These are phyloP conservation scores for Boletus subparvulus DNA, from an alignment of 768 basidiomycete genomes.

Conservation along the genomic window DNA sequence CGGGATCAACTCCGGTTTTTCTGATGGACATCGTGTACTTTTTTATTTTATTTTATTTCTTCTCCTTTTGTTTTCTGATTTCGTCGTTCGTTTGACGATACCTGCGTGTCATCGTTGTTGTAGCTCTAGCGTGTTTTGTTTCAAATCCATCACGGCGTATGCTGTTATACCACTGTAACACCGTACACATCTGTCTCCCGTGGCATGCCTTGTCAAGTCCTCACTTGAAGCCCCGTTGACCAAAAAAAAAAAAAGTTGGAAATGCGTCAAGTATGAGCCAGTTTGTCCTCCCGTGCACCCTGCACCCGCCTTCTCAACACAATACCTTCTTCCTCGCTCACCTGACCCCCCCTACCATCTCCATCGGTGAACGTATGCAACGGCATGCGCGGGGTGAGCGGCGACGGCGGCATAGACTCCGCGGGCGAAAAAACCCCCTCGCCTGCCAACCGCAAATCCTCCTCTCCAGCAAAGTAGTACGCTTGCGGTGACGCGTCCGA, in stretches of 20 bases:
- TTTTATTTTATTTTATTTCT: neutral
- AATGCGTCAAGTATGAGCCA: slow-evolving; percentile 5
- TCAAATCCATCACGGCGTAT: slow-evolving; percentile 9
- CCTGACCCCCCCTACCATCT: slow-evolving; percentile 10
- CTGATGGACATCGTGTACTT: slow-evolving; percentile 11
- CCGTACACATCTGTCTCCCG: slow-evolving; percentile 8
- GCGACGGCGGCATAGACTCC: slow-evolving; percentile 64
- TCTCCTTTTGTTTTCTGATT: neutral
- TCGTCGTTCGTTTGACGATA: slow-evolving; percentile 3
- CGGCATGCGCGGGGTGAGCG: slow-evolving; percentile 45
- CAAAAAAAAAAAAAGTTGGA: neutral
- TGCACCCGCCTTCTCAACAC: slow-evolving; percentile 23
- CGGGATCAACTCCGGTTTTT: slow-evolving; percentile 82
- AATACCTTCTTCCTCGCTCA: slow-evolving; percentile 11
- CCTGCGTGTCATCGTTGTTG: slow-evolving; percentile 17
- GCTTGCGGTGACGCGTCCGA: slow-evolving; percentile 33
- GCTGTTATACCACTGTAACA: slow-evolving; percentile 17
- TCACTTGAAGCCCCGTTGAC: neutral
- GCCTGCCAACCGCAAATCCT: slow-evolving; percentile 56
- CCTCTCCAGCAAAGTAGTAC: slow-evolving; percentile 55
- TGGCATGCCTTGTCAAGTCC: neutral
- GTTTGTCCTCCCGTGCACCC: slow-evolving; percentile 1
- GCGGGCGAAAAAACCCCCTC: slow-evolving; percentile 75
- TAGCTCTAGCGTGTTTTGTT: slow-evolving; percentile 25
- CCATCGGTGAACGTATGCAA: slow-evolving; percentile 13